Base-by-base conservation (phyloP, 31 red algal species). In the Asparagopsis taxiformis region DNA sequence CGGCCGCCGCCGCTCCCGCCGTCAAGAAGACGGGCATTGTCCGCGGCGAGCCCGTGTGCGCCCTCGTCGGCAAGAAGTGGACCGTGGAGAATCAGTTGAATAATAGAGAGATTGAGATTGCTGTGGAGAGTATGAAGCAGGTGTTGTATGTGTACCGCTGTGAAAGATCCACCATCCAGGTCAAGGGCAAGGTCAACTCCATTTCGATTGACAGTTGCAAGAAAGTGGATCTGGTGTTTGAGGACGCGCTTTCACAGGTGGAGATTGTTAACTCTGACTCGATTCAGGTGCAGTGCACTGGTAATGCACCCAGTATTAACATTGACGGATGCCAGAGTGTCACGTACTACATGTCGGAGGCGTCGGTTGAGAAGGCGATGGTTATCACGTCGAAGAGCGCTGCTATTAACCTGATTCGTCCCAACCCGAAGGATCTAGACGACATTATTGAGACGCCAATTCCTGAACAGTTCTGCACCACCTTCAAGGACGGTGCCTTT, bases 401-500 rank as follows among this genome's bases (percentile, higher is more conserved):
- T 21, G 89, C 89, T 3, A 72, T 93, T 55, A 93, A 93, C 79
- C 52, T 93, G 33, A 82, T 85, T 48, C 74, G 72, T 11, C 89
- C 89, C 22, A 77, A 85, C 6, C 68, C 75, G 3, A 80, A 92
- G 29, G 85, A 90, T 48, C 67, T 55, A 0, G 84, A 79, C 34
- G 88, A 93, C 33, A 93, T 93, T 64, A 70, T 85, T 29, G 90
- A 93, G 66, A 85, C 80, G 15, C 90, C 90, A 1, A 87, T 93
- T 51, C 90, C 90, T 3, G 90, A 93, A 52, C 90, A 93, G 74
- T 87, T 93, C 46, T 80, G 84, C 77, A 93, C 90, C 51, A 79
- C 74, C 2, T 87, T 70, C 73, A 87, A 81, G 32, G 72, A 93
- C 31, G 90, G 81, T 56, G 62, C 68, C 51, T 85, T 84, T 70